Conservation (phyloP, 2,329 filamentous ascomycete genomes). For the Cladorrhinum sp. region DNA sequence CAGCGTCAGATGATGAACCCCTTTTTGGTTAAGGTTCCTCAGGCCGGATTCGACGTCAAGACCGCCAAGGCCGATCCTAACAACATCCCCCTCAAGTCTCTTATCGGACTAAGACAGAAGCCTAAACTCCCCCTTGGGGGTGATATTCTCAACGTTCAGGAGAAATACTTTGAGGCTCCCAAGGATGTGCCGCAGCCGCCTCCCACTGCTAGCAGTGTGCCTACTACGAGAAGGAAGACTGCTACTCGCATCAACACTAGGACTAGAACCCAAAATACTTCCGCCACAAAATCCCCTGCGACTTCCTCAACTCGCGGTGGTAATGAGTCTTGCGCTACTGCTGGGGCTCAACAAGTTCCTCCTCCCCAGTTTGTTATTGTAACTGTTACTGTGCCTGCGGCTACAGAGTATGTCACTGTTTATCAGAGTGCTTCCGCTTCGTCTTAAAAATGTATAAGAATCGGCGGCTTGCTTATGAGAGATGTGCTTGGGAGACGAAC, state of each 20-base stretch:
- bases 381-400: not conserved
- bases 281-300: not conserved
- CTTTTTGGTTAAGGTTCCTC: slow-evolving; percentile 43
- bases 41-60: slow-evolving; percentile 25
- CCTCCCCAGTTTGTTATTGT: not conserved
- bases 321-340: not conserved
- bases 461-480: not conserved
- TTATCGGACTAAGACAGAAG: slow-evolving; percentile 18
- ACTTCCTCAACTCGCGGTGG: not conserved
- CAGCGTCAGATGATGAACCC: slow-evolving; percentile 43
- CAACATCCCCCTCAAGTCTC: slow-evolving; percentile 20
- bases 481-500: not conserved
- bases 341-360: not conserved
- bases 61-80: slow-evolving; percentile 19
- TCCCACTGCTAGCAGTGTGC: not conserved
- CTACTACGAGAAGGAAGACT: no score
- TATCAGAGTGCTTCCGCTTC: not conserved
- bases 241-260: not conserved
- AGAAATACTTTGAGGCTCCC: not conserved
- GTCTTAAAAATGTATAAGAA: not conserved
- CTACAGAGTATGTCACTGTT: not conserved
- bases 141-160: not conserved
- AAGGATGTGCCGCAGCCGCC: not conserved
- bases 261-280: not conserved
- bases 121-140: slow-evolving; percentile 2